Conservation (phyloP, 179 eudicot species). For the Spinacia oleracea region DNA sequence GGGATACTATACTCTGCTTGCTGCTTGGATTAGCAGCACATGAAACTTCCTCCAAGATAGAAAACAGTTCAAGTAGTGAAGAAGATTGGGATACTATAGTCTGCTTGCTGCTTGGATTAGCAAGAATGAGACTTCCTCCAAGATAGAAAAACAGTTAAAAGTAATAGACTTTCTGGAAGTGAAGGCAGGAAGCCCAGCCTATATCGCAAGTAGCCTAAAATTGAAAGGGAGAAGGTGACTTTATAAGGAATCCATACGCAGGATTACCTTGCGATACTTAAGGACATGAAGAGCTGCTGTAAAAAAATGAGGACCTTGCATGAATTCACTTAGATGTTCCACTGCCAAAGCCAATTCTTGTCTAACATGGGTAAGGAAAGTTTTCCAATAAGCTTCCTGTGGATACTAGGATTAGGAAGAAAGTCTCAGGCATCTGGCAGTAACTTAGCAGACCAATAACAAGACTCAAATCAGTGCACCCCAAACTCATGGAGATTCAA, state of each 20-base stretch:
- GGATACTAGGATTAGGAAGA: not conserved
- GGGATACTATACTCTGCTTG: not conserved
- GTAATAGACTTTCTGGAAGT: not conserved
- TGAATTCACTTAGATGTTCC: not conserved
- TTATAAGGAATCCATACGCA: not conserved
- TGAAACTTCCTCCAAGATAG: not conserved
- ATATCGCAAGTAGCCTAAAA: not conserved
- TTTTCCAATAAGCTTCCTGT: not conserved
- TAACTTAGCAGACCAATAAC: not conserved
- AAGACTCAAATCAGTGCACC: not conserved
- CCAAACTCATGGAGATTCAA: not conserved
- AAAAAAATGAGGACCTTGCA: not conserved
- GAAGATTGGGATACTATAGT: not conserved
- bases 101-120: not conserved
- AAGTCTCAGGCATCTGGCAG: not conserved
- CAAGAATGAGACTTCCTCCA: constrained; percentile 1
- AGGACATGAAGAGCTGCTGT: not conserved
- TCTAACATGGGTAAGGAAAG: not conserved
- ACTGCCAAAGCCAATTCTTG: not conserved
- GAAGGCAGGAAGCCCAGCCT: not conserved
- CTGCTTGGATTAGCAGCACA: not conserved
- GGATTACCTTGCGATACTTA: not conserved
- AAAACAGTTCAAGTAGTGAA: not conserved
- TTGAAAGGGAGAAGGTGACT: not conserved
- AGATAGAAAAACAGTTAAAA: not conserved